Conservation (phyloP, 2,329 filamentous ascomycete genomes). For the Coleophoma eucalyptorum region DNA sequence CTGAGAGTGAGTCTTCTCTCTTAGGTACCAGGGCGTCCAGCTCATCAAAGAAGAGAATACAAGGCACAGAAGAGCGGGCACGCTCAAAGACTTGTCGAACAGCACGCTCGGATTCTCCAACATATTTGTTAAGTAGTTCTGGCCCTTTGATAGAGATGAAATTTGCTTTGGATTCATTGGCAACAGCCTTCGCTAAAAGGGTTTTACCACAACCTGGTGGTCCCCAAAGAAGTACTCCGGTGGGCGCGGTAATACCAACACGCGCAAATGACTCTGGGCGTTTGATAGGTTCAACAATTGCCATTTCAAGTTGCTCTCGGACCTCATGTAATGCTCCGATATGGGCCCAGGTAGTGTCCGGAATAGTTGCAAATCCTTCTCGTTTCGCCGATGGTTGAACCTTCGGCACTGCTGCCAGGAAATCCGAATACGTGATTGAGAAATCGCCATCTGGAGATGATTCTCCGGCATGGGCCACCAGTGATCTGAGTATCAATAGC, state of each 20-base stretch:
- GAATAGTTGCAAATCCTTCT: conserved; percentile 93
- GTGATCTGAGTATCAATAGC: conserved; percentile 41
- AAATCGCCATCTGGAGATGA: conserved; percentile 48
- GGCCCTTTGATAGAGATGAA: conserved; percentile 98
- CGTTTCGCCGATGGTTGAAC: conserved; percentile 80
- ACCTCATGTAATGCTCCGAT: conserved; percentile 82
- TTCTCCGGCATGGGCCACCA: conserved; percentile 51
- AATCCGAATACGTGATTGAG: conserved; percentile 62
- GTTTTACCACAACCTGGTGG: conserved; percentile 97
- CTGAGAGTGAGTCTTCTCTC: conserved; percentile 73
- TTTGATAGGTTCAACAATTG: conserved; percentile 87
- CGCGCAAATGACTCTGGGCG: conserved; percentile 71
- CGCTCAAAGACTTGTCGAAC: conserved; percentile 89
- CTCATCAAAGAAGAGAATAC: conserved; percentile 97
- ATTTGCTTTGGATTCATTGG: conserved; percentile 92
- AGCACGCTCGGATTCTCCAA: conserved; percentile 91
- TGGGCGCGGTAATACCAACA: conserved; percentile 76
- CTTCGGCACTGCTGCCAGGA: conserved; percentile 69
- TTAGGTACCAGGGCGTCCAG: conserved; percentile 88
- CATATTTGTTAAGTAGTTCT: conserved; percentile 95
- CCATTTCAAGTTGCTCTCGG: conserved; percentile 75
- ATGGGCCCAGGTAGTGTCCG: conserved; percentile 88
- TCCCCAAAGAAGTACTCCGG: conserved; percentile 92
- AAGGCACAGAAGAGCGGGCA: conserved; percentile 81
- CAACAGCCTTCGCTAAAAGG: conserved; percentile 90